Conservation (phyloP, 2,329 filamentous ascomycete species). For the Periglandula ipomoeae region DNA sequence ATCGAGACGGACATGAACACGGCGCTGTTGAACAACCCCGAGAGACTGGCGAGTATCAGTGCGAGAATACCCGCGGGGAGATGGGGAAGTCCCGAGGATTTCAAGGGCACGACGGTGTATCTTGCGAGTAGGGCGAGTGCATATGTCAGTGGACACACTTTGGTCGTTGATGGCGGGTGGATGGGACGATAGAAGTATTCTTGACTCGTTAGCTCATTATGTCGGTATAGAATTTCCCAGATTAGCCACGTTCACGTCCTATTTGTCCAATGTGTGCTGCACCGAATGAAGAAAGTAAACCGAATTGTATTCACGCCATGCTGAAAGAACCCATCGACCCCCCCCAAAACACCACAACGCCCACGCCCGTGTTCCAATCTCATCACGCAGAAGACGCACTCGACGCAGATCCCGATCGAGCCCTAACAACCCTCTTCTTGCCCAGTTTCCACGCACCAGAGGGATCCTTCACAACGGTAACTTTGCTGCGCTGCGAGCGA, state of each 20-base stretch:
- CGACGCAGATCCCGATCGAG: slow-evolving; percentile 10
- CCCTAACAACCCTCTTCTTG: slow-evolving; percentile 16
- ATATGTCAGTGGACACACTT: slow-evolving; percentile 73
- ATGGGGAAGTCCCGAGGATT: slow-evolving; percentile 80
- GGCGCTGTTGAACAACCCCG: slow-evolving; percentile 65
- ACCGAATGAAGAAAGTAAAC: too few relatives aligned
- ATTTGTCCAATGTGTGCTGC: too few relatives aligned
- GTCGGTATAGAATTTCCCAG: too few relatives aligned
- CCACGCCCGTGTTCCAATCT: too few relatives aligned
- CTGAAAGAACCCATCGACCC: too few relatives aligned
- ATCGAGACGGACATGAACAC: slow-evolving; percentile 93
- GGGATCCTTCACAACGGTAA: slow-evolving; percentile 13
- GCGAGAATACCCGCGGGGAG: slow-evolving; percentile 73
- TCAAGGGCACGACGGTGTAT: slow-evolving; percentile 74
- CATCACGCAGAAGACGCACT: background rate
- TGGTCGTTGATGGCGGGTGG: slow-evolving; percentile 87
- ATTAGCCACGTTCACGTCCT: too few relatives aligned
- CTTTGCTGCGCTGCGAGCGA: slow-evolving; percentile 15
- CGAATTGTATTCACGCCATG: too few relatives aligned
- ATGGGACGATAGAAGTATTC: slow-evolving; percentile 60
- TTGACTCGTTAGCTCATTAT: too few relatives aligned
- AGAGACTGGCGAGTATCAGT: slow-evolving; percentile 63
- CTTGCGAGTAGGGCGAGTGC: slow-evolving; percentile 66
- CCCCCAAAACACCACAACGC: too few relatives aligned
- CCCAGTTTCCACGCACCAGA: slow-evolving; percentile 13